Conservation (phyloP, 495 filamentous ascomycete genomes). For the Penicillium daleae region DNA sequence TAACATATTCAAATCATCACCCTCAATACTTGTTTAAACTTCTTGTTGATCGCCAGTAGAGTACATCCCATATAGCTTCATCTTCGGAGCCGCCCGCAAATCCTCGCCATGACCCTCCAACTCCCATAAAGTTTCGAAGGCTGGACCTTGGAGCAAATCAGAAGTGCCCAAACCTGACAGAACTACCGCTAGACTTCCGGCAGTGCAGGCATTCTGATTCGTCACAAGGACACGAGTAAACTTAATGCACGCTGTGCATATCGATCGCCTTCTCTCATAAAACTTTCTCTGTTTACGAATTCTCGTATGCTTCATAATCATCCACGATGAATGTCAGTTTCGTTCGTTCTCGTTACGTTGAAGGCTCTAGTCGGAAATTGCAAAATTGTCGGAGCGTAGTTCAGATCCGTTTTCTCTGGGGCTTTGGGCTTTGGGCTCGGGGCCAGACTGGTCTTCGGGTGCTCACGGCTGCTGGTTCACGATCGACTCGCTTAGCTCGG, state of each 20-base stretch:
- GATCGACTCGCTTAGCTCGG: neutral
- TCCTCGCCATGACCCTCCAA: neutral
- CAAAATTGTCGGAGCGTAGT: neutral
- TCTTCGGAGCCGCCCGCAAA: neutral
- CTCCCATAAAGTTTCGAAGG: neutral
- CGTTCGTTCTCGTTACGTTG: neutral
- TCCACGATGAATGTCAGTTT: neutral
- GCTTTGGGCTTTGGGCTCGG: neutral
- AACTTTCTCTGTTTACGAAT: neutral
- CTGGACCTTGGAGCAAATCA: conserved; percentile 1
- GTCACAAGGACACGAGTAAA: neutral
- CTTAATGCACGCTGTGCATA: neutral
- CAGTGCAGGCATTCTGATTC: neutral
- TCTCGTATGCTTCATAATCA: neutral
- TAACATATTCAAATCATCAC: neutral
- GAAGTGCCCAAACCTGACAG: neutral
- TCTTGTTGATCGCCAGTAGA: neutral
- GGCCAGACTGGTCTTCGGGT: conserved; percentile 1
- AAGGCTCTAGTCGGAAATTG: neutral
- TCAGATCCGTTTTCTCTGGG: neutral
- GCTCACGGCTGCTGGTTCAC: neutral
- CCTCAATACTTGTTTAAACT: neutral
- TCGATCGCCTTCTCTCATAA: neutral
- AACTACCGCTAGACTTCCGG: neutral
- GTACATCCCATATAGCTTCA: neutral